These are phyloP conservation scores for Starmera dryadoides DNA, from an alignment of 805 yeast species.

Conservation along the genomic window DNA sequence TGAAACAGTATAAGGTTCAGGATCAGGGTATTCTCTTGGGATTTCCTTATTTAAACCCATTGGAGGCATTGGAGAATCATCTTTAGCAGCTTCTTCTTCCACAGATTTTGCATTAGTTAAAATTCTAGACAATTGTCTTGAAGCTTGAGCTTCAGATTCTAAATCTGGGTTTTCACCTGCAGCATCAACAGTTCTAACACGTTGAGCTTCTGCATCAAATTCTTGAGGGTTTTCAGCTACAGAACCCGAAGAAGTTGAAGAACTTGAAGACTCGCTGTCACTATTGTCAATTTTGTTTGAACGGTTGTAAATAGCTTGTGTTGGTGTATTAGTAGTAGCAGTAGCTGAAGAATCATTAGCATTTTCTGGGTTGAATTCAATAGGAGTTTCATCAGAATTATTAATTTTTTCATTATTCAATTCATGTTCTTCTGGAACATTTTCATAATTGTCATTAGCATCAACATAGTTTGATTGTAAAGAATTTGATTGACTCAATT, in stretches of 20 bases:
- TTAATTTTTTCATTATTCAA: too few relatives aligned
- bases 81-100: constrained; percentile 22
- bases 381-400: too few relatives aligned
- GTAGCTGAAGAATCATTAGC: too few relatives aligned
- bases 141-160: constrained; percentile 15
- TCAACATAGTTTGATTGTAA: too few relatives aligned
- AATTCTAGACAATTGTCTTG: constrained; percentile 32
- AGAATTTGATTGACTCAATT: too few relatives aligned
- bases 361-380: too few relatives aligned
- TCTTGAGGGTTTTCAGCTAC: constrained; percentile 2
- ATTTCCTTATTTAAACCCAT: constrained; percentile 61
- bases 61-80: constrained; percentile 34
- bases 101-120: constrained; percentile 30
- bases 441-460: too few relatives aligned
- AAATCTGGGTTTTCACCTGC: constrained; percentile 1
- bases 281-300: not conserved
- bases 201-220: constrained; percentile 1
- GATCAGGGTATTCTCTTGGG: constrained; percentile 42
- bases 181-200: not conserved
- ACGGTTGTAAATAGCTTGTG: not conserved
- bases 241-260: not conserved
- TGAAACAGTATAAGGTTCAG: constrained; percentile 60
- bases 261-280: not conserved
- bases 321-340: not conserved
- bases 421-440: too few relatives aligned